Evolutionary conservation across 2,329 filamentous ascomycete genomes (phyloP).

Genomic region (Didymella arachidicola): DNA sequence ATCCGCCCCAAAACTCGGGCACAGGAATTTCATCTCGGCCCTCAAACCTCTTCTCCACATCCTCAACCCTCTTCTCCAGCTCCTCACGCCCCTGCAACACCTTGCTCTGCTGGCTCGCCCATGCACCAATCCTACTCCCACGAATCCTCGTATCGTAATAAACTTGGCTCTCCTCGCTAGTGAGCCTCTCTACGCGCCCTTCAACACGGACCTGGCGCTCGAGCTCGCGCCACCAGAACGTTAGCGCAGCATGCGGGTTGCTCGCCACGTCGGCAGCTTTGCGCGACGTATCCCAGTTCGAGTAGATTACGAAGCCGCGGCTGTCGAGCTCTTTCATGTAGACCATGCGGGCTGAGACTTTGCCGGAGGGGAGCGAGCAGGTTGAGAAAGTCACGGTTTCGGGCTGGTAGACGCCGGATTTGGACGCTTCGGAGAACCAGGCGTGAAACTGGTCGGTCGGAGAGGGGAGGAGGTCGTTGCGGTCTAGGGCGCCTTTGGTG

Average conservation of each 20-base stretch:
- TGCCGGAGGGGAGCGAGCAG: conserved; percentile 83
- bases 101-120: conserved; percentile 88
- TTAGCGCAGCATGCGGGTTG: conserved; percentile 82
- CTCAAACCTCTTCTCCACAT: conserved; percentile 78
- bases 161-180: conserved; percentile 72
- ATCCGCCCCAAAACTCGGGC: conserved; percentile 92
- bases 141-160: conserved; percentile 74
- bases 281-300: conserved; percentile 82
- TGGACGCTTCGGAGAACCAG: conserved; percentile 83
- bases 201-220: conserved; percentile 94
- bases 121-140: conserved; percentile 85
- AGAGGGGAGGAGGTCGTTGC: conserved; percentile 65
- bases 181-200: conserved; percentile 73
- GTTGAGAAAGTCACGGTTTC: conserved; percentile 74
- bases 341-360: conserved; percentile 83
- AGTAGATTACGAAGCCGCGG: conserved; percentile 87
- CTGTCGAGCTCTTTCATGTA: conserved; percentile 95
- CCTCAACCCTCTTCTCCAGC: conserved; percentile 78
- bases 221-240: conserved; percentile 87
- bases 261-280: conserved; percentile 71
- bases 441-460: conserved; percentile 86
- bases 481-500: conserved; percentile 69
- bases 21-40: conserved; percentile 82
- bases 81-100: conserved; percentile 74
- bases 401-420: conserved; percentile 71